These are phyloP conservation scores for Cyclotella cryptica DNA, from an alignment of 108 stramenopile genomes.

Conservation along the genomic window DNA sequence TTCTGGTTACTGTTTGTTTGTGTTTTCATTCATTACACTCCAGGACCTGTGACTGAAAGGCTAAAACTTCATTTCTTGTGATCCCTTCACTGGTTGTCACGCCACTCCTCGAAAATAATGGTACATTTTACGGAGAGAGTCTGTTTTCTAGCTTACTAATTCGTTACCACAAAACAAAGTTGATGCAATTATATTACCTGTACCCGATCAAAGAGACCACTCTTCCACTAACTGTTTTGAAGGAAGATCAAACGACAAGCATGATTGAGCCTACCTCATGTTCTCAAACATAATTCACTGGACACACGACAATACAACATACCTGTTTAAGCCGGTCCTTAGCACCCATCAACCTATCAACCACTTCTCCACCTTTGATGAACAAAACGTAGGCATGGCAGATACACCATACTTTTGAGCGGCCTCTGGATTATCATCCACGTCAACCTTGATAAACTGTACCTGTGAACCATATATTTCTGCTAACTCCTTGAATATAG, in stretches of 20 bases:
- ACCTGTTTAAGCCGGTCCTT: slow-evolving; percentile 65
- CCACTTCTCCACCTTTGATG: slow-evolving; percentile 84
- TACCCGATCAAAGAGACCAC: no score
- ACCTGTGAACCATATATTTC: slow-evolving; percentile 59
- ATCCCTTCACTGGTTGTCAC: no score
- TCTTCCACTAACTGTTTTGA: neutral
- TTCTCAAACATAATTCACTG: neutral
- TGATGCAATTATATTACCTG: no score
- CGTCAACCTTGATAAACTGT: slow-evolving; percentile 90
- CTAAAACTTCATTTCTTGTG: no score
- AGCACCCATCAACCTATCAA: slow-evolving; percentile 85
- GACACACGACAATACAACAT: neutral
- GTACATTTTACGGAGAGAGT: no score
- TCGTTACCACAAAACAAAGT: no score
- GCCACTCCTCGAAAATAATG: no score
- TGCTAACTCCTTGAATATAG: slow-evolving; percentile 75
- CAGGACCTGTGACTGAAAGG: no score
- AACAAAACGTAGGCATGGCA: slow-evolving; percentile 95
- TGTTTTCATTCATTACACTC: no score
- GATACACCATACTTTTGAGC: slow-evolving; percentile 82
- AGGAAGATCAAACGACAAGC: neutral
- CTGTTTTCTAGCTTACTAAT: no score
- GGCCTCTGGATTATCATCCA: slow-evolving; percentile 88
- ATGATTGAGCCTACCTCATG: neutral
- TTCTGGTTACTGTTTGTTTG: no score